A percentile compares a stretch with the other conserved stretches of the same genome.
phyloP scores from a whole-genome alignment of 495 filamentous ascomycete species.

The Collariella sp. region DNA sequence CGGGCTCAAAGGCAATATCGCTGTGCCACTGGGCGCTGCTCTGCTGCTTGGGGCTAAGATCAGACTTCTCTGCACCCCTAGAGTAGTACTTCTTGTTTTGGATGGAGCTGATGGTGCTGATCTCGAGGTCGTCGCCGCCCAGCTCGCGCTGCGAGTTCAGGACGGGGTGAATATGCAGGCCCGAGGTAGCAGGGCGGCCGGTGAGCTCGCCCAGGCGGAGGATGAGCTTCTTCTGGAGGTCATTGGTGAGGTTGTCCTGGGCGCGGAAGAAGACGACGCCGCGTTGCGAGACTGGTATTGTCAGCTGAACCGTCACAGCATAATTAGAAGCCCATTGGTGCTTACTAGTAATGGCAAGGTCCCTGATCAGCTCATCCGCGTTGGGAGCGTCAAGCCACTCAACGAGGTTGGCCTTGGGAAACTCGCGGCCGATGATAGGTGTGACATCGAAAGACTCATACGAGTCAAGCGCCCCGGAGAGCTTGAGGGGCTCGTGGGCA shows the following conservation, averaged over 20 bases:
- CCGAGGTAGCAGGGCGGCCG: slow-evolving; percentile 52
- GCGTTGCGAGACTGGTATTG: slow-evolving; percentile 56
- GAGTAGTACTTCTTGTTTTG: slow-evolving; percentile 49
- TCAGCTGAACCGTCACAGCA: background rate
- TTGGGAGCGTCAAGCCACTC: slow-evolving; percentile 57
- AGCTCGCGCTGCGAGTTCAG: slow-evolving; percentile 51
- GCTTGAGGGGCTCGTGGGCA: slow-evolving; percentile 36
- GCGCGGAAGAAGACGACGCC: slow-evolving; percentile 74
- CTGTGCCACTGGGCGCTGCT: slow-evolving; percentile 48
- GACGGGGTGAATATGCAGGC: slow-evolving; percentile 64
- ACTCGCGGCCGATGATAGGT: slow-evolving; percentile 62
- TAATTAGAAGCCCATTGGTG: background rate
- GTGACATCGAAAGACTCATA: slow-evolving; percentile 58
- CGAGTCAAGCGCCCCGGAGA: slow-evolving; percentile 46
- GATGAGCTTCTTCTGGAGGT: slow-evolving; percentile 51
- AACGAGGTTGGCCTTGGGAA: slow-evolving; percentile 48
- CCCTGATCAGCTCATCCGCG: slow-evolving; percentile 55
- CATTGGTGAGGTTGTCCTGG: slow-evolving; percentile 47
- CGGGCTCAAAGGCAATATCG: slow-evolving; percentile 59
- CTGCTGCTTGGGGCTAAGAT: slow-evolving; percentile 30
- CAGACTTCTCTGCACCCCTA: slow-evolving; percentile 9
- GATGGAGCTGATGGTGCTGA: slow-evolving; percentile 59
- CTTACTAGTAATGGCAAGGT: slow-evolving; percentile 62
- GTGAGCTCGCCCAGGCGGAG: slow-evolving; percentile 54
- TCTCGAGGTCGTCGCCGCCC: slow-evolving; percentile 57